Percentiles rank a stretch among this genome's conserved stretches.
Evolutionary conservation across 441 rosid genomes (phyloP).

Genomic region (Kokia cookei): DNA sequence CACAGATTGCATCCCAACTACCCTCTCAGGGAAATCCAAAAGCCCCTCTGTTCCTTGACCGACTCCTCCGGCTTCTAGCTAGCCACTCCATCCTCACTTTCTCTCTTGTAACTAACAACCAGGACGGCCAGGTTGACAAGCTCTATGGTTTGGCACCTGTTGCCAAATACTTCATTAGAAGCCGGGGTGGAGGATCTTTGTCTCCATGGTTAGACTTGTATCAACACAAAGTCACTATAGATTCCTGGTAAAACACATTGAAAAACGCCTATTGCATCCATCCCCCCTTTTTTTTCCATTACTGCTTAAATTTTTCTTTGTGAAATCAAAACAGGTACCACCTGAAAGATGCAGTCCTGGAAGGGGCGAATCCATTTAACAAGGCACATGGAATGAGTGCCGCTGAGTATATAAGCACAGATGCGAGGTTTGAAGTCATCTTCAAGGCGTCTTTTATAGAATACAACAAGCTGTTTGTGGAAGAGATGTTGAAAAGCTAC

Average conservation of each 20-base stretch:
- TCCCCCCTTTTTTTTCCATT: not conserved
- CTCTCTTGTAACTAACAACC: conserved; percentile 18
- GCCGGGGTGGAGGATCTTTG: not conserved
- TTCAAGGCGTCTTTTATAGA: conserved; percentile 27
- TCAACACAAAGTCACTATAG: not conserved
- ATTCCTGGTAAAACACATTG: not conserved
- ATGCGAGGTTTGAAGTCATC: conserved; percentile 23
- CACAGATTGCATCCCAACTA: conserved; percentile 30
- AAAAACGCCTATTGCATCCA: not conserved
- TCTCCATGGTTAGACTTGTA: not conserved
- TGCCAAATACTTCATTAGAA: not conserved
- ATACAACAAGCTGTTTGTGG: conserved; percentile 28
- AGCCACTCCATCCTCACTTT: conserved; percentile 34
- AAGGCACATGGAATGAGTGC: conserved; percentile 28
- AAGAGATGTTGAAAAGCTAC: conserved; percentile 27
- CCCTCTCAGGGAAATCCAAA: conserved; percentile 19
- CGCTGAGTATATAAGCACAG: conserved; percentile 3
- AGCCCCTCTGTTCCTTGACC: conserved; percentile 18
- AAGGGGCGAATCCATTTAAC: conserved; percentile 39
- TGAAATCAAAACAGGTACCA: conserved; percentile 27
- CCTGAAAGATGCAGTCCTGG: conserved; percentile 34
- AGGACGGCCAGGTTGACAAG: conserved; percentile 6
- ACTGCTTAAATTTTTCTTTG: not conserved
- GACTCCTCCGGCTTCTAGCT: conserved; percentile 41
- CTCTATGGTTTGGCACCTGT: conserved; percentile 43